These are phyloP conservation scores for Cryptococcus hybrid DNA, from an alignment of 1,284 basidiomycete genomes.

Conservation along the genomic window DNA sequence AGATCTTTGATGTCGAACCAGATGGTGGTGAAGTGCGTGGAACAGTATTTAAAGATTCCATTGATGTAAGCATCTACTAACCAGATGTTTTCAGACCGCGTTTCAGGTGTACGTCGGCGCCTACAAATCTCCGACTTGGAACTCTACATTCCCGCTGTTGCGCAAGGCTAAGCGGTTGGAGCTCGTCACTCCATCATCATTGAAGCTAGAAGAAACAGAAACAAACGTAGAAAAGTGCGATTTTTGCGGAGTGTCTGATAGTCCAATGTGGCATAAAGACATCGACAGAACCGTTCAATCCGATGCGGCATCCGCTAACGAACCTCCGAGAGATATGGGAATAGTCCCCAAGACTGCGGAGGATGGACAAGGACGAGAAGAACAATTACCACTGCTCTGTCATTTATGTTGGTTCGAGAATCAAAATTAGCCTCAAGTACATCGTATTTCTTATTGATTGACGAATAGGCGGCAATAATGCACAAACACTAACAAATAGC, in stretches of 20 bases:
- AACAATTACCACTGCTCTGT: background rate
- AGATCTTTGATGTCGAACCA: conserved; percentile 74
- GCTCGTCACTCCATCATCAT: conserved; percentile 47
- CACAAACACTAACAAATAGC: too few relatives aligned
- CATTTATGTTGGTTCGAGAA: background rate
- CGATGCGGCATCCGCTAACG: too few relatives aligned
- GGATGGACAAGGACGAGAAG: background rate
- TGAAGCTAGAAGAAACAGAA: background rate
- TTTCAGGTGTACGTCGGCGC: conserved; percentile 77
- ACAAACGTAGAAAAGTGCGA: conserved; percentile 15
- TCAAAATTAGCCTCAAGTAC: too few relatives aligned
- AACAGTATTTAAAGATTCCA: too few relatives aligned
- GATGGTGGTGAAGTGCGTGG: conserved; percentile 55
- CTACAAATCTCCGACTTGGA: conserved; percentile 71
- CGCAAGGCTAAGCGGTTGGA: conserved; percentile 83
- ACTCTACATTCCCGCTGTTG: conserved; percentile 72
- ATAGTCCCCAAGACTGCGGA: too few relatives aligned
- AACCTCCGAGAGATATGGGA: too few relatives aligned
- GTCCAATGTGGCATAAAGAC: conserved; percentile 40
- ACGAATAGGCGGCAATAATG: too few relatives aligned
- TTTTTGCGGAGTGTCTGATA: conserved; percentile 37
- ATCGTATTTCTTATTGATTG: too few relatives aligned
- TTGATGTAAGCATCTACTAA: background rate
- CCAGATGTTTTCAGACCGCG: conserved; percentile 61
- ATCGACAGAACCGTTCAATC: too few relatives aligned